Evolutionary conservation across 2,329 filamentous ascomycete species (phyloP).

Genomic region (Conoideocrella luteorostrata): DNA sequence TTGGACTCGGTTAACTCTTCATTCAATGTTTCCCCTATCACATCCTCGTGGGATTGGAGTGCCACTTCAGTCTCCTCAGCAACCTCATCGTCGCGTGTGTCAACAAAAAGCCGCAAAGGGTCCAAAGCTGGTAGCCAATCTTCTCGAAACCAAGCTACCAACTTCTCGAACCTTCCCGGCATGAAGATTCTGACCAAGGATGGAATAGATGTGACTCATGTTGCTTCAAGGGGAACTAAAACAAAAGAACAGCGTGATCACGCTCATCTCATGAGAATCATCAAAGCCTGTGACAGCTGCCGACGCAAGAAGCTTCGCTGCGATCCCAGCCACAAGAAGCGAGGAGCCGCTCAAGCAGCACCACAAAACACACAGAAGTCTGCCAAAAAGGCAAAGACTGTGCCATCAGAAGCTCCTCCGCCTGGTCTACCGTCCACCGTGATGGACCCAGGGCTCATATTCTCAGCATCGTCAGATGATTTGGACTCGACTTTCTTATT

Average conservation of each 20-base stretch:
- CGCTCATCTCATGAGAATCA: slow-evolving; percentile 59
- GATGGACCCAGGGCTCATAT: not conserved
- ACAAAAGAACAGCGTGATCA: slow-evolving; percentile 63
- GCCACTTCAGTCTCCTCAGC: slow-evolving; percentile 14
- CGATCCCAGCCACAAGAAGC: slow-evolving; percentile 53
- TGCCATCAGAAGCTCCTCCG: slow-evolving; percentile 11
- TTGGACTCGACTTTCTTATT: slow-evolving; percentile 16
- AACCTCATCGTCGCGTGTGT: slow-evolving; percentile 24
- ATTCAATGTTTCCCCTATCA: slow-evolving; percentile 43
- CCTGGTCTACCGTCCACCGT: slow-evolving; percentile 15
- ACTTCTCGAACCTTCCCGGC: slow-evolving; percentile 50
- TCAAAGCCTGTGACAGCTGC: slow-evolving; percentile 61
- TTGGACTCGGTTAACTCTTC: slow-evolving; percentile 41
- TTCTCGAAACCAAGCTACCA: slow-evolving; percentile 26
- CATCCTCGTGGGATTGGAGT: slow-evolving; percentile 42
- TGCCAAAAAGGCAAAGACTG: slow-evolving; percentile 35
- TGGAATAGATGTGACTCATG: slow-evolving; percentile 56
- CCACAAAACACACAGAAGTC: slow-evolving; percentile 26
- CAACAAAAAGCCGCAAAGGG: slow-evolving; percentile 18
- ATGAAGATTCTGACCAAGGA: slow-evolving; percentile 63
- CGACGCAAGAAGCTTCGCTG: slow-evolving; percentile 58
- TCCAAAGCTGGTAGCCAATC: slow-evolving; percentile 18
- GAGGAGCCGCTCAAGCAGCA: slow-evolving; percentile 25
- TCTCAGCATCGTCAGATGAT: slow-evolving; percentile 10
- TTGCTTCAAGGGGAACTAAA: slow-evolving; percentile 56